Base-by-base conservation (phyloP, 495 filamentous ascomycete genomes). In the Xylaria flabelliformis region DNA sequence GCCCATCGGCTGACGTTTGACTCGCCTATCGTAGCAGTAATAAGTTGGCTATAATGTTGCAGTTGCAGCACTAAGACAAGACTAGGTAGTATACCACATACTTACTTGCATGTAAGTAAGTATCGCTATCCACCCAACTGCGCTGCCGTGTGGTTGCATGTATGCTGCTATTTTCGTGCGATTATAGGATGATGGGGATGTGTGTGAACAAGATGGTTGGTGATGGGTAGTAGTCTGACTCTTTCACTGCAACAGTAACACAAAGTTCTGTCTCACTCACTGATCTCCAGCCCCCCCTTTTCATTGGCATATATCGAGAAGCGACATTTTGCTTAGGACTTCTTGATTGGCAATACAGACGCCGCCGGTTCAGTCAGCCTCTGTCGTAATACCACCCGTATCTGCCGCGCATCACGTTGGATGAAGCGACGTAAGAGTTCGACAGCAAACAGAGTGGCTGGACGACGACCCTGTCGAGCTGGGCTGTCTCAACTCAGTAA, bases 321-420 rank as follows among this genome's bases (percentile, higher is more conserved):
- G 50, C 17, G 50, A 10, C n/a, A 64, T 56, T 2, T n/a, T 10
- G 12, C 46, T 42, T 36, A 15, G 29, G 29, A 17, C 26, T n/a
- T n/a, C 46, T 67, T 67, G 65, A 67, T 67, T 67, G 65, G 65
- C 65, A 67, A 56, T 67, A 67, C 50, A 55, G 65, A 36, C 65
- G 65, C 65, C 65, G 26, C 36, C n/a, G n/a, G n/a, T 32, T 61
- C 34, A 0, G 65, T 56, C 65, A 67, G 65, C 65, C 65, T 55
- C 48, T 56, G 50, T n/a, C 50, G 50, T 44, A 56, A 7, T 51
- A 56, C 48, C 9, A 15, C 41, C 65, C 50, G 48, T 56, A 66
- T 66, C 64, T 66, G 46, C 44, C 64, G 64, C 64, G 44, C 64
- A 65, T 48, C n/a, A 2, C 10, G 19, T 36, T 36, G n/a, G 26